A percentile compares a stretch with the other conserved stretches of the same genome.
These are phyloP conservation scores for Eucalyptus camaldulensis DNA, from an alignment of 345 rosid genomes.

Conservation along the genomic window DNA sequence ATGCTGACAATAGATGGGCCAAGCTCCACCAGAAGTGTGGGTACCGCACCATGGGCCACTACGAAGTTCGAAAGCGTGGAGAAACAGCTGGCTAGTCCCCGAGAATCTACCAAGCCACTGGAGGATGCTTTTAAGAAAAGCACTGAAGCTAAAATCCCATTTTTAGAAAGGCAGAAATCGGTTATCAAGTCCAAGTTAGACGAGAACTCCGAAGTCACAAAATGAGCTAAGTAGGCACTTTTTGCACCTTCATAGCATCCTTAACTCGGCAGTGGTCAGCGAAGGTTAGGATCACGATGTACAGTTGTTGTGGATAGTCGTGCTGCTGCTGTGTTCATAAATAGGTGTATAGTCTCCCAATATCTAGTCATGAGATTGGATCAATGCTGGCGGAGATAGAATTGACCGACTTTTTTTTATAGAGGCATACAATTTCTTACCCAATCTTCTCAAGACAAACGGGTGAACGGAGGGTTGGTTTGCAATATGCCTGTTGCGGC, in stretches of 20 bases:
- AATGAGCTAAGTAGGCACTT: conserved; percentile 14
- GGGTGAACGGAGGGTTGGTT: not conserved
- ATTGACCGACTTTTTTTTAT: not conserved
- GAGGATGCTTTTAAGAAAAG: conserved; percentile 30
- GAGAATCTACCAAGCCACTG: conserved; percentile 34
- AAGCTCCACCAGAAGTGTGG: conserved; percentile 29
- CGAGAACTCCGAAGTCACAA: conserved; percentile 18
- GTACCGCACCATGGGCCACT: conserved; percentile 41
- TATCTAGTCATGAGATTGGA: not conserved
- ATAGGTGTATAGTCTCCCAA: not conserved
- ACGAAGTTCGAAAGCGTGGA: conserved; percentile 46
- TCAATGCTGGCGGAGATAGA: not conserved
- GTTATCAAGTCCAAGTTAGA: conserved; percentile 22
- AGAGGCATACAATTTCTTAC: not conserved
- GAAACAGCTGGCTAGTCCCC: conserved; percentile 54
- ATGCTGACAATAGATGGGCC: conserved; percentile 60
- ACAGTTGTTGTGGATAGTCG: not conserved
- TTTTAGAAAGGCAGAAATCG: conserved; percentile 31
- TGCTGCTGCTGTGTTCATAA: not conserved
- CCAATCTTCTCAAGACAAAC: not conserved
- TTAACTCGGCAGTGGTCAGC: not conserved
- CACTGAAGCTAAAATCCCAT: conserved; percentile 30
- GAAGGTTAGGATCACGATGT: not conserved
- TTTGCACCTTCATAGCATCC: not conserved
- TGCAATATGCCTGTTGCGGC: not conserved